These are phyloP conservation scores for Pseudogymnoascus sp. DNA, from an alignment of 2,329 filamentous ascomycete genomes.

Conservation along the genomic window DNA sequence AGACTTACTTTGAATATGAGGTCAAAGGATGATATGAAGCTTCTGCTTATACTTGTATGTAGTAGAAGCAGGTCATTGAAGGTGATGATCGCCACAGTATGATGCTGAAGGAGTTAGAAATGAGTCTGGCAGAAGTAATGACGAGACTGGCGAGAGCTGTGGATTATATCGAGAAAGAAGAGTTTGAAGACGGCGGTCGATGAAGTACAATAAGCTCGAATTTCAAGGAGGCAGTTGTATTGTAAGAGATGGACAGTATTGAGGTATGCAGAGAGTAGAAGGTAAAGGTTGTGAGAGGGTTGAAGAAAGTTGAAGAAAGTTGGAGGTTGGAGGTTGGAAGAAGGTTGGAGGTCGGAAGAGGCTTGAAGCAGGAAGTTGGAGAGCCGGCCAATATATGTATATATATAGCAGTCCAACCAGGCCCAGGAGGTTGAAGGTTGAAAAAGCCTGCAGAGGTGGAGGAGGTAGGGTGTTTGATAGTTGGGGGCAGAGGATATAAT, in stretches of 20 bases:
- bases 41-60: background rate
- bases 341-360: background rate
- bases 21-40: background rate
- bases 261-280: too few relatives aligned
- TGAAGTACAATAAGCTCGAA: background rate
- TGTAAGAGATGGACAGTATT: too few relatives aligned
- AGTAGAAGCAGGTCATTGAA: background rate
- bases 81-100: background rate
- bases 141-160: background rate
- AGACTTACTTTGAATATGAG: background rate
- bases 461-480: background rate
- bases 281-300: too few relatives aligned
- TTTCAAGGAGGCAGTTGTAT: background rate
- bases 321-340: background rate
- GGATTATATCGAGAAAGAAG: background rate
- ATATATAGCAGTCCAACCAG: background rate
- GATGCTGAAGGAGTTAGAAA: background rate
- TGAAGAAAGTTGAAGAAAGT: too few relatives aligned
- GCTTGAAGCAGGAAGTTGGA: background rate
- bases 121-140: background rate
- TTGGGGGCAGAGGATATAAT: background rate
- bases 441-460: background rate
- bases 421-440: background rate
- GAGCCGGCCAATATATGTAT: too few relatives aligned
- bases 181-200: background rate